Evolutionary conservation across 306 rosid species (phyloP), one percentile per base, ranked within the genome.

Genomic region (Fragaria ananassa): DNA sequence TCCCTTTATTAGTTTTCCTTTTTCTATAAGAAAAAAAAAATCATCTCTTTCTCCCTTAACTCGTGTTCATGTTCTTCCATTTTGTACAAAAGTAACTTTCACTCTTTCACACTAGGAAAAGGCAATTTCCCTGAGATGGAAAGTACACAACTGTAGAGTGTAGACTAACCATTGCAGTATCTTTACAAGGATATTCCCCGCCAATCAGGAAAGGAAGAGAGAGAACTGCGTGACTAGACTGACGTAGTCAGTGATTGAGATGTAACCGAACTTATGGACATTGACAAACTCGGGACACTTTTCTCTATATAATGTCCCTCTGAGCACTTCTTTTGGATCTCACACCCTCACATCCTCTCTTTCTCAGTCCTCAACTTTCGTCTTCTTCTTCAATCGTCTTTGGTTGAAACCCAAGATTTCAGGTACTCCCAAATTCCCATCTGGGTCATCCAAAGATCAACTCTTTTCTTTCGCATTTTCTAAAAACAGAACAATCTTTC

Each of bases 341-440:
- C 76, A 58, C 13, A 10, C n/a, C 45, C n/a, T 10, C 11, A 0
- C 11, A 0, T 47, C 15, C 57, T 66, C 72, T 57, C 10, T 68
- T 47, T 76, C 64, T 23, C 75, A 49, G 35, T 57, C 63, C 70
- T 72, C 42, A 35, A 12, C 27, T 79, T 34, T 74, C 76, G 23
- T 49, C 54, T 49, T 4, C 54, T 51, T 81, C 80, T 18, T 82
- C 78, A 1, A 21, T 74, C 58, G 14, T 27, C 62, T 74, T 49
- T 23, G 51, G 45, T 15, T 67, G 71, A 8, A 67, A 7, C 74
- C 81, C 35, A 10, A 34, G 76, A 51, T 81, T 81, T 76, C 84
- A 84, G 96, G 96, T 90, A 88, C 85, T 29, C 53, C 68, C 57
- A 21, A 35, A 23, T 46, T 77, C 44, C 19, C 42, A 71, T 71